Base-by-base conservation (phyloP, 495 filamentous ascomycete genomes). In the Aspergillus steynii region DNA sequence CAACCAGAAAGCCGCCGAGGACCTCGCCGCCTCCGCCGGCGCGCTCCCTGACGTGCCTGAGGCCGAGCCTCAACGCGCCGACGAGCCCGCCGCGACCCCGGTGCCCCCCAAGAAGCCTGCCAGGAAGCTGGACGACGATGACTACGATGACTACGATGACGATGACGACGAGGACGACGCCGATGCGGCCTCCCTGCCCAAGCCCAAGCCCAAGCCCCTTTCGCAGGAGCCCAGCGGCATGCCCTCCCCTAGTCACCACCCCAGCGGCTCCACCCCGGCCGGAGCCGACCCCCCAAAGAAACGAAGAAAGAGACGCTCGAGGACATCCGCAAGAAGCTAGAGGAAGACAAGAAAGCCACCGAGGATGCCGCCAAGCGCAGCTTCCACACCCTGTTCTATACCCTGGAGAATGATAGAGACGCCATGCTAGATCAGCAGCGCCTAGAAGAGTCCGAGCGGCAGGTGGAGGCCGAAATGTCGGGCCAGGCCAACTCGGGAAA, bases 341-440 rank as follows among this genome's bases (percentile, higher is more conserved):
- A 98, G 73, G 90, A 96, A 69, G 92, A 93, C 69, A 96, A 94
- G 73, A 97, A 90, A 70, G 93, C 90, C 27, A 92, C 91, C 20
- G 93, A 97, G 71, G 92, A 96, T 66, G 89, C 91, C 51, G 95
- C 90, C 27, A 92, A 89, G 78, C 82, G 86, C 60, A 95, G 90
- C 76, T 97, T 96, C 71, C 85, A 96, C 71, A 96, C 91, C 3
- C 72, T 95, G 48, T 96, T 97, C 73, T 95, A 97, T 72, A 97
- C 96, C 2, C 78, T 97, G 31, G 95, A 99, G 72, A 93, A 92
- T 70, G 95, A 99, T 72, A 85, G 90, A 29, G 91, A 93, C 69
- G 93, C 95, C 47, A 97, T 98, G 96, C 73, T 97, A 61, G 95
- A 99, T 71, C 96, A 99, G 74, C 92, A 97, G 74, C 92, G 92